Evolutionary conservation across 371 early-diverging fungal species (phyloP).

Genomic region (Mortierella polycephala): DNA sequence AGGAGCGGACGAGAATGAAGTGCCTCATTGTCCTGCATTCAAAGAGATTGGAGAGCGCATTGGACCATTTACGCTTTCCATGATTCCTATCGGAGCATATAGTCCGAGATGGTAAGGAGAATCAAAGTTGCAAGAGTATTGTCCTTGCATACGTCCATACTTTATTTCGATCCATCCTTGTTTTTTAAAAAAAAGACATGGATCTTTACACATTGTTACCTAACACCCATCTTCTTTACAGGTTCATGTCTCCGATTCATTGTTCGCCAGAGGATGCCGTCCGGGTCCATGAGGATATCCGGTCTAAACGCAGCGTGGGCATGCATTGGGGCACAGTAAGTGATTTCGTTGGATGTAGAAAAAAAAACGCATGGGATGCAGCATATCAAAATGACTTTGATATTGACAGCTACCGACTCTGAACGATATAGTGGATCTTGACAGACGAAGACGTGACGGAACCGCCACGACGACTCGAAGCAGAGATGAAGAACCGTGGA

Average conservation of each 20-base stretch:
- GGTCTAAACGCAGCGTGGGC: constrained; percentile 71
- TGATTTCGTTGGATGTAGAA: not conserved
- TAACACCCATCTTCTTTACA: not conserved
- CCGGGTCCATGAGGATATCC: constrained; percentile 77
- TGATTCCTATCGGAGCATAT: constrained; percentile 88
- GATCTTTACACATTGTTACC: not conserved
- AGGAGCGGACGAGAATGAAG: constrained; percentile 53
- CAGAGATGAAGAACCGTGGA: constrained; percentile 62
- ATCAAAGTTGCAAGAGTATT: too few relatives aligned
- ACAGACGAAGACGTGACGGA: constrained; percentile 68
- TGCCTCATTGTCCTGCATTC: constrained; percentile 83
- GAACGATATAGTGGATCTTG: constrained; percentile 55
- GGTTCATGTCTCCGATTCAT: constrained; percentile 76
- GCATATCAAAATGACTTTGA: not conserved
- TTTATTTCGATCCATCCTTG: not conserved
- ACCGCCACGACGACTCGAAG: constrained; percentile 65
- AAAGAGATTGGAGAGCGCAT: constrained; percentile 79
- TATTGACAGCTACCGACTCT: not conserved
- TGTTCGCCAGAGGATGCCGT: constrained; percentile 84
- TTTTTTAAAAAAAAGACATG: not conserved
- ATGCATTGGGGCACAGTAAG: constrained; percentile 74
- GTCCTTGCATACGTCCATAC: too few relatives aligned
- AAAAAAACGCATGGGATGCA: not conserved
- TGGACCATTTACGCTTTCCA: constrained; percentile 77
- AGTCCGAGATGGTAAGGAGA: constrained; percentile 66